Evolutionary conservation across 139 green algal genomes (phyloP), one percentile per base, ranked within the genome.

Genomic region (Haematococcus lacustris): DNA sequence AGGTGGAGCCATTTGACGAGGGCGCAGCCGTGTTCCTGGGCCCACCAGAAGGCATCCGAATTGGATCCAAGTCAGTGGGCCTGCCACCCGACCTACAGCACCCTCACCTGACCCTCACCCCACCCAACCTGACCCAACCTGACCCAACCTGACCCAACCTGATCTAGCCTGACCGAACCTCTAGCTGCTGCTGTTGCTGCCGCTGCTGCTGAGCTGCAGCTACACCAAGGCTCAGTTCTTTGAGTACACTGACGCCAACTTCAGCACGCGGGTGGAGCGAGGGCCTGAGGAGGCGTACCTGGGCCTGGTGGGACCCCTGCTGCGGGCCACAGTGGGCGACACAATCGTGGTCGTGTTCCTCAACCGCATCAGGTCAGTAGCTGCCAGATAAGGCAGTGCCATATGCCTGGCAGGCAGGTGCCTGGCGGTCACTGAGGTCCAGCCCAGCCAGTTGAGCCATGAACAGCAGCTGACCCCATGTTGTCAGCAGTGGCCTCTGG

Each of bases 221-320:
- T 88, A 85, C 51, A 38, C 76, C 38, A 91, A 91, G 81, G 86
- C 78, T 0, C 51, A 70, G 25, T 93, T 85, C 69, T 3, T 82
- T 2, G 83, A 90, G 76, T 94, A 90, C 79, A 92, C 85, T 0
- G 86, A 94, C 62, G 85, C 41, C 53, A 90, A 63, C n/a, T 94
- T 92, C 82, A 88, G 69, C 0, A 71, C 37, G 13, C 26, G 53
- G 5, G 76, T 75, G 68, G 38, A 70, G 28, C 74, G 79, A n/a
- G 25, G 51, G 3, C 26, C 50, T 0, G 66, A 73, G 28, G 83
- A 91, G 17, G 64, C 69, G 68, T 89, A 91, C 77, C 77, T 92
- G 7, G 89, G 89, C 37, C 23, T 90, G 0, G 37, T 94, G 59
- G 89, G 89, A 1, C 89, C 89, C 26, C 60, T 88, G 23, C 39